Percentiles rank a stretch among this genome's conserved stretches.
These are phyloP conservation scores for Triangularia verruculosa DNA, from an alignment of 2,329 filamentous ascomycete genomes.

Conservation along the genomic window DNA sequence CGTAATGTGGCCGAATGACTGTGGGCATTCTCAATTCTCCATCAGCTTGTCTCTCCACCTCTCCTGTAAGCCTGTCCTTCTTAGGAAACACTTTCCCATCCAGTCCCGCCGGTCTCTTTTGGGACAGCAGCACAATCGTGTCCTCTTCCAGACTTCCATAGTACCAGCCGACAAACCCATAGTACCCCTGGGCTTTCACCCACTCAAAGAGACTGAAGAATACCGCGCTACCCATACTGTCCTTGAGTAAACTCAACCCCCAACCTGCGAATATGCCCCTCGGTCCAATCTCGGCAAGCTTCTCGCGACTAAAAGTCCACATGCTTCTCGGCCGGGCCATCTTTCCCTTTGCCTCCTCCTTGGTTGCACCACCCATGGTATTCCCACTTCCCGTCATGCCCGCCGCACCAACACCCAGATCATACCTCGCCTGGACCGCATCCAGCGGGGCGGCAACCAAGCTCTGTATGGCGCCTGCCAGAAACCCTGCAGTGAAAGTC, in stretches of 20 bases:
- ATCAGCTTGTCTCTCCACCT: not conserved
- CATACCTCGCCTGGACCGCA: conserved; percentile 71
- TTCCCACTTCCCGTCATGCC: conserved; percentile 40
- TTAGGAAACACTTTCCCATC: conserved; percentile 11
- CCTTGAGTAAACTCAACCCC: conserved; percentile 65
- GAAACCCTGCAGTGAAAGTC: conserved; percentile 67
- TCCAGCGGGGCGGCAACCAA: conserved; percentile 72
- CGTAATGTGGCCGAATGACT: conserved; percentile 70
- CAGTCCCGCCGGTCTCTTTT: conserved; percentile 39
- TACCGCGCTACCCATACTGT: conserved; percentile 64
- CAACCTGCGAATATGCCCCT: conserved; percentile 74
- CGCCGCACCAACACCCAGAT: conserved; percentile 34
- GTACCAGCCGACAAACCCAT: conserved; percentile 67
- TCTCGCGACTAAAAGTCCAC: conserved; percentile 68
- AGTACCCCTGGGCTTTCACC: conserved; percentile 71
- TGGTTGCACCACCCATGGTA: conserved; percentile 4
- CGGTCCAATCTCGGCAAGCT: conserved; percentile 67
- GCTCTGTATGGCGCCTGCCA: conserved; percentile 68
- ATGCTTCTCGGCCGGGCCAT: conserved; percentile 54
- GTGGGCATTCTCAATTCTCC: conserved; percentile 31
- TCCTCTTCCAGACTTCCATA: conserved; percentile 59
- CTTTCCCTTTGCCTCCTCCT: conserved; percentile 26
- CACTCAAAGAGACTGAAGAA: conserved; percentile 77
- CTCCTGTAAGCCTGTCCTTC: not conserved
- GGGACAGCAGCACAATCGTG: conserved; percentile 48